Evolutionary conservation across 2,329 filamentous ascomycete genomes (phyloP), one percentile per base, ranked within the genome.

Genomic region (Talaromyces pinophilus): DNA sequence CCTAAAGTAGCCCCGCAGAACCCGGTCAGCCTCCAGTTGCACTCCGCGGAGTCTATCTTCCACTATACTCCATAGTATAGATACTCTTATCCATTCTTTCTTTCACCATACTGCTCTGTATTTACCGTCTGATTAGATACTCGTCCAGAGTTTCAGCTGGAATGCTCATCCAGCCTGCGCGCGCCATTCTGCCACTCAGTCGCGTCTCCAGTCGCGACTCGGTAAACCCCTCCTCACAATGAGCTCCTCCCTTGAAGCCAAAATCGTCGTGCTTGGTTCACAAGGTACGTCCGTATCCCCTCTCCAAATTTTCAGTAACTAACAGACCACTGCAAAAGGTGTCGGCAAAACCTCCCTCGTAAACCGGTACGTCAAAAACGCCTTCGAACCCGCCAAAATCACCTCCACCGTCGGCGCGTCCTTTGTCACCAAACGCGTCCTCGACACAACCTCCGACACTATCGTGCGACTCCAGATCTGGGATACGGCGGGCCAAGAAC

Each of bases 401-500:
- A 76, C 80, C 63, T 90, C 88, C 5, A 93, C 91, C n/a, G 88
- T 93, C 67, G 91, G 91, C 75, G 91, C 91, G 33, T 91, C 88
- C 75, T 93, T 93, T 78, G 83, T 92, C 76, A 91, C 91, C 52
- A 93, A 93, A 80, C 87, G 89, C 74, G 89, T 93, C 67, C 84
- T 91, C 71, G 93, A 97, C 79, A 88, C 87, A 68, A 92, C 97
- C 76, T 92, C 90, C 25, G 92, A 94, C 73, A 95, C 92, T 1
- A 85, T 91, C 28, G 92, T 97, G 42, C 88, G 93, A n/a, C 84
- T 97, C 44, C 93, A 97, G 76, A 96, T 97, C 71, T 97, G 93
- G 93, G 93, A 97, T 76, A 97, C 93, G 40, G 92, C 94, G 66
- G 94, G 94, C 68, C 94, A 99, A 76, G 94, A 99, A 82, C 88